phyloP scores from a whole-genome alignment of 257 asterid species.

The Datura wrightii region DNA sequence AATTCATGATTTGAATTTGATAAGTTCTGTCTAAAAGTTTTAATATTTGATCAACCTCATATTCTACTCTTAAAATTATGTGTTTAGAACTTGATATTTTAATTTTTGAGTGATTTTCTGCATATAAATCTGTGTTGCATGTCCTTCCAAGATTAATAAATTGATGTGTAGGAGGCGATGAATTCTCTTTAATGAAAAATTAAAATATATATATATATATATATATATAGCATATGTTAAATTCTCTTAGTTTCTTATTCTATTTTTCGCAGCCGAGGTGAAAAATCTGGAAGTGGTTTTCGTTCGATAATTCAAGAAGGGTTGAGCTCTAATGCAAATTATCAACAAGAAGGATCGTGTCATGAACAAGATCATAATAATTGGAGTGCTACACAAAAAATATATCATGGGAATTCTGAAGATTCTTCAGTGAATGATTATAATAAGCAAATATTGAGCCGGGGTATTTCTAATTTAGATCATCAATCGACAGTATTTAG shows the following conservation, averaged over 20 bases:
- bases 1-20: neutral
- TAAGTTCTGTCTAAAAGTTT: neutral
- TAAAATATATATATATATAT: neutral
- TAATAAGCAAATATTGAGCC: constrained; percentile 47
- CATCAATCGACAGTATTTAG: constrained; percentile 31
- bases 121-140: neutral
- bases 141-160: neutral
- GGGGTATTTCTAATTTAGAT: constrained; percentile 55
- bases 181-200: neutral
- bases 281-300: constrained; percentile 48
- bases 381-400: constrained; percentile 51
- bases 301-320: constrained; percentile 60
- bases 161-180: neutral
- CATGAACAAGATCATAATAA: constrained; percentile 52
- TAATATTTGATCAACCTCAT: neutral
- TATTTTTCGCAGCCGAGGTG: constrained; percentile 47
- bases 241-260: neutral
- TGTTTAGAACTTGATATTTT: neutral
- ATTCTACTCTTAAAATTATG: neutral
- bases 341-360: constrained; percentile 53
- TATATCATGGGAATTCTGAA: constrained; percentile 43
- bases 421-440: constrained; percentile 45
- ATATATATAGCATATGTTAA: neutral
- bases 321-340: constrained; percentile 41
- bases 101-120: neutral